phyloP scores from a whole-genome alignment of 768 basidiomycete genomes.

The Termitomyces sp. region DNA sequence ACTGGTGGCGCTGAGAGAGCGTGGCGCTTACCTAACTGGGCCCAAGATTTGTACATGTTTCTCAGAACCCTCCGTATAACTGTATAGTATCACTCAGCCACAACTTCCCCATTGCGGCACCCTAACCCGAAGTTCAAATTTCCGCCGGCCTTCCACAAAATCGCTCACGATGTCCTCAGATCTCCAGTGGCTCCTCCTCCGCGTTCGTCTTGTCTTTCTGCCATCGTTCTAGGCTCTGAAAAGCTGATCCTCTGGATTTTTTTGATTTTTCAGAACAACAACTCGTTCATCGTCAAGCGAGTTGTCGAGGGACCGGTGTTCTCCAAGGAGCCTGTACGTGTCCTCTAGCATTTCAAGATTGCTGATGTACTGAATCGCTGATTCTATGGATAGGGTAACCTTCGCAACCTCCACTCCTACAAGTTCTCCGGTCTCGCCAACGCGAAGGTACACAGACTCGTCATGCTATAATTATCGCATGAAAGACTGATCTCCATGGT shows the following conservation, averaged over 20 bases:
- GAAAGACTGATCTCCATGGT: background rate
- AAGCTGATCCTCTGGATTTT: background rate
- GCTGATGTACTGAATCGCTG: background rate
- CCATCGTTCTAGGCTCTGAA: background rate
- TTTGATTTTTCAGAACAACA: constrained; percentile 58
- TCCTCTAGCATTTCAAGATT: background rate
- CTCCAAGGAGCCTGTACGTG: constrained; percentile 76
- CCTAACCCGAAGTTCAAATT: constrained; percentile 10
- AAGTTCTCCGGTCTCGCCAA: constrained; percentile 91
- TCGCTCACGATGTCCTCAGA: constrained; percentile 72
- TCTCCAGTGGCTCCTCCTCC: constrained; percentile 91
- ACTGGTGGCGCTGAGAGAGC: background rate
- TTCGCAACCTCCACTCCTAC: constrained; percentile 83
- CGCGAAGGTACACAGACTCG: constrained; percentile 48
- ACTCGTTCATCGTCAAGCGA: constrained; percentile 83
- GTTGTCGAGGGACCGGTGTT: constrained; percentile 68
- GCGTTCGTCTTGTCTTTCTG: constrained; percentile 45
- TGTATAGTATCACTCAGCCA: constrained; percentile 38
- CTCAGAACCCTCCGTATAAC: constrained; percentile 18
- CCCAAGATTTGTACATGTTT: constrained; percentile 23
- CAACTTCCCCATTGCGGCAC: constrained; percentile 18
- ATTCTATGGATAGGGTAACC: constrained; percentile 57
- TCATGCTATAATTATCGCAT: background rate
- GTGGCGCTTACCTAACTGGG: background rate
- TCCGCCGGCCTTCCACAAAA: constrained; percentile 9